Conservation (phyloP, 1,284 basidiomycete species). For the Phaffia rhodozyma region DNA sequence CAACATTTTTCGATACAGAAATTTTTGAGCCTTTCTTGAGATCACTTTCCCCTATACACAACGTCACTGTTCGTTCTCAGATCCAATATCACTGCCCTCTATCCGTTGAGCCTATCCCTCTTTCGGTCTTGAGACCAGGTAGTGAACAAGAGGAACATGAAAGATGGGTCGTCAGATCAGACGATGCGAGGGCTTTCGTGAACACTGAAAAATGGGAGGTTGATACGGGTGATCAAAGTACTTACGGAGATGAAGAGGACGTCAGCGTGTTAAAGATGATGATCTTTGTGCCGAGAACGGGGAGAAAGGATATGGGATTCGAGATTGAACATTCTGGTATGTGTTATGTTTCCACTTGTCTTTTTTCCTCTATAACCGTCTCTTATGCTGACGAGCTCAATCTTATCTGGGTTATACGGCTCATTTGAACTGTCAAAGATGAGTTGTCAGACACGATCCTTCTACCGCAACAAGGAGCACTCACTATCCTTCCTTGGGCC, state of each 20-base stretch:
- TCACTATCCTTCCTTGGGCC: slow-evolving; percentile 60
- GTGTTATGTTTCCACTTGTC: not conserved
- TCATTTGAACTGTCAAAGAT: slow-evolving; percentile 30
- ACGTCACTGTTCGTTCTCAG: slow-evolving; percentile 87
- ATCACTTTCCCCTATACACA: slow-evolving; percentile 57
- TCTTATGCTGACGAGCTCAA: not conserved
- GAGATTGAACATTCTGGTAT: not conserved
- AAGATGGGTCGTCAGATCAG: slow-evolving; percentile 52
- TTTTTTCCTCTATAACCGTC: not conserved
- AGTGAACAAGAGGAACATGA: slow-evolving; percentile 27
- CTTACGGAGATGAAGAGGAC: slow-evolving; percentile 53
- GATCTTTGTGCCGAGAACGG: slow-evolving; percentile 67
- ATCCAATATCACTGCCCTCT: slow-evolving; percentile 84
- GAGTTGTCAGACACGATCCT: slow-evolving; percentile 53
- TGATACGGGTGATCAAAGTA: not conserved
- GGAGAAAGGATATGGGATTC: slow-evolving; percentile 51
- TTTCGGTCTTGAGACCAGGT: not conserved
- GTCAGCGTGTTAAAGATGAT: slow-evolving; percentile 89
- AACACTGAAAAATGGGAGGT: slow-evolving; percentile 94
- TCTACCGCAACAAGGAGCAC: slow-evolving; percentile 89
- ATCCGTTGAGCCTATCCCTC: slow-evolving; percentile 56
- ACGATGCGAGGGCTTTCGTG: slow-evolving; percentile 78
- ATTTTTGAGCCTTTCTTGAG: slow-evolving; percentile 56
- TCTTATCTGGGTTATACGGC: not conserved
- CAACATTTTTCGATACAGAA: slow-evolving; percentile 37